phyloP scores from a whole-genome alignment of 352 stramenopile genomes.

The Globisporangium orthogonon region DNA sequence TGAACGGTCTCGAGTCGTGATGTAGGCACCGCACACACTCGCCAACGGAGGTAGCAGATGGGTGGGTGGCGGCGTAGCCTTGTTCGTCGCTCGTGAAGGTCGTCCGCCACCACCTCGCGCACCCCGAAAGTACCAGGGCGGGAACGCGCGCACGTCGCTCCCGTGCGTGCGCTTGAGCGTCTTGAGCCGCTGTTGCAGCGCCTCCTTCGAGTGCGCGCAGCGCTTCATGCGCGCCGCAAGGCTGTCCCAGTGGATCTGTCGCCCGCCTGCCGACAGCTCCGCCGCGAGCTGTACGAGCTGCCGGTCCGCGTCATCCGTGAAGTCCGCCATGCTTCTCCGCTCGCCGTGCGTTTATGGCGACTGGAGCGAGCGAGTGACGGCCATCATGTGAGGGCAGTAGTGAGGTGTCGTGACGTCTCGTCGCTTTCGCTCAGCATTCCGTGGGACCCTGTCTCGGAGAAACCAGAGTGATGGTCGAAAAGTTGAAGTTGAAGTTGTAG shows the following conservation, averaged over 20 bases:
- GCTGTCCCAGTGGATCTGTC: slow-evolving; percentile 25
- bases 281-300: slow-evolving; percentile 41
- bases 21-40: not conserved
- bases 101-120: not conserved
- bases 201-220: slow-evolving; percentile 25
- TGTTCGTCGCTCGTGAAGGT: not conserved
- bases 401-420: not conserved
- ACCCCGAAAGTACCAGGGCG: slow-evolving; percentile 33
- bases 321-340: slow-evolving; percentile 33
- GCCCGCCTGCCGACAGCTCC: slow-evolving; percentile 7
- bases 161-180: slow-evolving; percentile 49
- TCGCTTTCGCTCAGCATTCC: not conserved
- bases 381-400: not conserved
- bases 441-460: not conserved
- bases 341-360: not conserved
- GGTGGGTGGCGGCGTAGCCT: not conserved
- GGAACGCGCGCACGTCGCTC: slow-evolving; percentile 23
- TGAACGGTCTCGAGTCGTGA: not conserved
- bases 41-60: not conserved
- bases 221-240: slow-evolving; percentile 22
- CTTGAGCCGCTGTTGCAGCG: slow-evolving; percentile 42
- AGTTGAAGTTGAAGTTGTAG: slow-evolving; percentile 6
- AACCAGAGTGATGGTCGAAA: not conserved
- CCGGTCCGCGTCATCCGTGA: slow-evolving; percentile 49
- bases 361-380: not conserved